Evolutionary conservation across 495 filamentous ascomycete genomes (phyloP), one percentile per base, ranked within the genome.

Genomic region (Hypoxylon rickii): DNA sequence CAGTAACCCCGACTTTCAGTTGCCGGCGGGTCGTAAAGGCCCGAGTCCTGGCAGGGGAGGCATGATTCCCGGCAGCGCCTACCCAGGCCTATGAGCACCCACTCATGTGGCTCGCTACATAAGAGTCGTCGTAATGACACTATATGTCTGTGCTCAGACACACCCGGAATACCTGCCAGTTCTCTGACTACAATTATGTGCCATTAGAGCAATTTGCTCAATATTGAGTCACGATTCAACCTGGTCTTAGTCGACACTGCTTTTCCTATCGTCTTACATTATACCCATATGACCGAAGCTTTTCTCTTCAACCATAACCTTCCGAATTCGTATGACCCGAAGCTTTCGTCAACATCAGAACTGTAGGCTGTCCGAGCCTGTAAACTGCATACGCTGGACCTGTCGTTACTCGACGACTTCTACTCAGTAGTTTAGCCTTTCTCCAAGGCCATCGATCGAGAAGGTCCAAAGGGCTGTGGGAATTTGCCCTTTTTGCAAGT

Each of bases 1-100:
- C 43, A 83, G 79, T 40, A 90, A 91, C 65, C 88, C 88, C 3
- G 88, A 92, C 62, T 95, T 92, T 71, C 76, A 85, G 59, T 55
- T 92, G n/a, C 68, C 71, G 7, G 32, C 61, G 7, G 61, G 51
- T 33, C 68, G 75, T 33, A 55, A 49, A 37, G 58, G 48, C 31
- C 51, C 64, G 11, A 24, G 63, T 20, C 41, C 51, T 33, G 37
- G 37, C 1, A 58, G 46, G 36, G 53, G 46, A 37, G 53, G 62
- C 34, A 68, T 72, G 65, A 67, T 67, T 16, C 71, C 71, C n/a
- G 67, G 68, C 5, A 68, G 73, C 36, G 65, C 68, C 19, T 75
- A 75, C 53, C 73, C 70, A 19, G 55, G 49, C 21, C 12, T 55
- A 18, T 68, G 44, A 62, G n/a, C n/a, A n/a, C n/a, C n/a, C n/a